Percentiles rank a stretch among this genome's conserved stretches.
Evolutionary conservation across 148 eudicot species (phyloP).

Genomic region (Camellia lanceoleosa): DNA sequence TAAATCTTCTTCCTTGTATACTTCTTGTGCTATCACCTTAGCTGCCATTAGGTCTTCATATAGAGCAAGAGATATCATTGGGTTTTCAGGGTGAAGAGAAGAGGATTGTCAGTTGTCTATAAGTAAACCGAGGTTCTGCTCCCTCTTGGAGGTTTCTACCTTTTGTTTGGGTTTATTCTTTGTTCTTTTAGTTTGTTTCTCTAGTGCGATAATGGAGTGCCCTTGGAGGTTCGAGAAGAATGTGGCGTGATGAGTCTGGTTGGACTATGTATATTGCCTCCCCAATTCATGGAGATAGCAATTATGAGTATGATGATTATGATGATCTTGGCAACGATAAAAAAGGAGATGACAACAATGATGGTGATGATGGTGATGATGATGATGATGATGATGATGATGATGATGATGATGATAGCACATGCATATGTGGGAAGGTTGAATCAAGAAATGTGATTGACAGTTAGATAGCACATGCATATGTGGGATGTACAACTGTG

Average conservation of each 20-base stretch:
- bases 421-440: neutral
- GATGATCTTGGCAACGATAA: neutral
- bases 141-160: neutral
- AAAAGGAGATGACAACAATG: neutral
- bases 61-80: neutral
- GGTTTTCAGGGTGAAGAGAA: neutral
- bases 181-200: conserved; percentile 1
- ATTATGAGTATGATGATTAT: conserved; percentile 21
- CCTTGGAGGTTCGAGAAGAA: conserved; percentile 40
- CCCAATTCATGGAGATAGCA: conserved; percentile 16
- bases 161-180: neutral
- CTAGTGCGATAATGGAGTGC: conserved; percentile 13
- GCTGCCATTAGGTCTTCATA: neutral
- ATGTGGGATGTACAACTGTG: conserved; percentile 20
- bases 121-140: neutral
- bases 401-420: neutral
- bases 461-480: conserved; percentile 23
- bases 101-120: neutral
- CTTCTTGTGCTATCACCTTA: too few relatives aligned
- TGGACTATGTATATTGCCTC: conserved; percentile 83
- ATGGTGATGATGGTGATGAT: too few relatives aligned
- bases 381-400: too few relatives aligned
- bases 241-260: conserved; percentile 75
- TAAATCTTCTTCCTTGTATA: too few relatives aligned
- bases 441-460: conserved; percentile 10